Evolutionary conservation across 2,329 filamentous ascomycete genomes (phyloP).

Genomic region (Elsinoe necatrix): DNA sequence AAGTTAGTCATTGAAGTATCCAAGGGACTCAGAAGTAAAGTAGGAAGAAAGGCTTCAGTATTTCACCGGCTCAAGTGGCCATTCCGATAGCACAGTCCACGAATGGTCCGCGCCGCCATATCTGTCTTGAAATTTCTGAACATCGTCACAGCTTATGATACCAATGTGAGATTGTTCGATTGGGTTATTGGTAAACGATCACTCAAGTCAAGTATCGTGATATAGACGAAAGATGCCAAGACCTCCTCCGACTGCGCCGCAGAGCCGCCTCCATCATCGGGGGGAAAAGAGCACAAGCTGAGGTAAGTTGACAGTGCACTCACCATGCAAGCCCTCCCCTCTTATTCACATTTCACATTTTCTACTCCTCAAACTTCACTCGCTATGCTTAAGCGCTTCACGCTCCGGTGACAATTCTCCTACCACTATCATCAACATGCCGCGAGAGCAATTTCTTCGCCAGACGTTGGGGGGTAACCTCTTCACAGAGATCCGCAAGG

Average conservation of each 20-base stretch:
- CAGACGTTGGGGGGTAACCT: slow-evolving; percentile 64
- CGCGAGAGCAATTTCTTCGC: slow-evolving; percentile 41
- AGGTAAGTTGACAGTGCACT: background rate
- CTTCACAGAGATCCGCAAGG: slow-evolving; percentile 56
- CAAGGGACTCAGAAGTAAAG: too few species aligned
- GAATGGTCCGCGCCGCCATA: too few species aligned
- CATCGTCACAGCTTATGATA: too few species aligned
- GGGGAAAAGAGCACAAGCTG: background rate
- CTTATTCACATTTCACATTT: background rate
- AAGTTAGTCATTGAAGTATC: too few species aligned
- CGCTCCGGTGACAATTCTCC: background rate
- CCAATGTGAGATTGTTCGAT: too few species aligned
- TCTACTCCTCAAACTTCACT: background rate
- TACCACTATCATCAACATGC: slow-evolving; percentile 29
- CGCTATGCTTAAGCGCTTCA: background rate
- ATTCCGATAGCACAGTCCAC: too few species aligned
- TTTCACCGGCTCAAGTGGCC: too few species aligned
- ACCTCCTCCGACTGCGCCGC: background rate
- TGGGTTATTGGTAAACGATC: too few species aligned
- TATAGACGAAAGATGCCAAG: background rate
- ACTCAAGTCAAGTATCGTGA: too few species aligned
- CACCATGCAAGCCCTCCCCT: background rate
- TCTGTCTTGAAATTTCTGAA: too few species aligned
- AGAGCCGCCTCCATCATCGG: slow-evolving; percentile 12
- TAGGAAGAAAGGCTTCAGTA: too few species aligned